phyloP scores from a whole-genome alignment of 1,284 basidiomycete genomes.

The Boletellus deceptivus region DNA sequence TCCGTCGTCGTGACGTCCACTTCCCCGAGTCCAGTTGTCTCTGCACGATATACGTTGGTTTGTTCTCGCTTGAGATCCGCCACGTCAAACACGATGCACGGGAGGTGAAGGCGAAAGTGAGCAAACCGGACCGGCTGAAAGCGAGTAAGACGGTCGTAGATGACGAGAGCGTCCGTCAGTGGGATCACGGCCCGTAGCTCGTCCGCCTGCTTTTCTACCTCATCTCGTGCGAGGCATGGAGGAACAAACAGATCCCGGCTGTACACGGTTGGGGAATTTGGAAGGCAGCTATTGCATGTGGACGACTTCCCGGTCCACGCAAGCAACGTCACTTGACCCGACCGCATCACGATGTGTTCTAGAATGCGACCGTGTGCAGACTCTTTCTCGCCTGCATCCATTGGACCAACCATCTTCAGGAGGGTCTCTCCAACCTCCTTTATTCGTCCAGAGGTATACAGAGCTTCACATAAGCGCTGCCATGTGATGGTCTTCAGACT shows the following conservation, averaged over 20 bases:
- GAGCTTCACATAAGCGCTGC: no score
- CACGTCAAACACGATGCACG: conserved; percentile 3
- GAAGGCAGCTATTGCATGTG: conserved; percentile 1
- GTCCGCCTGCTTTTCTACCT: background rate
- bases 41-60: background rate
- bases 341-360: background rate
- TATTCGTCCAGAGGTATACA: background rate
- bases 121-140: background rate
- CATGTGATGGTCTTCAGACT: no score
- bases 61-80: background rate
- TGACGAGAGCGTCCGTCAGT: background rate
- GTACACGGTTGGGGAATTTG: background rate
- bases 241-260: background rate
- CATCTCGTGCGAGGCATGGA: background rate
- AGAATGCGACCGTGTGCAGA: background rate
- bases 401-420: background rate
- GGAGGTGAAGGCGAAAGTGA: conserved; percentile 2
- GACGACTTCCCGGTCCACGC: background rate
- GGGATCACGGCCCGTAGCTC: background rate
- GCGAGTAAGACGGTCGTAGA: background rate
- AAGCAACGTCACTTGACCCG: background rate
- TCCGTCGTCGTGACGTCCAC: background rate
- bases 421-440: background rate
- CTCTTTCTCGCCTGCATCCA: background rate
- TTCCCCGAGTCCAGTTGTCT: background rate